A percentile compares a stretch with the other conserved stretches of the same genome.
These are phyloP conservation scores for Trypethelium eluteriae DNA, from an alignment of 495 filamentous ascomycete genomes.

Conservation along the genomic window DNA sequence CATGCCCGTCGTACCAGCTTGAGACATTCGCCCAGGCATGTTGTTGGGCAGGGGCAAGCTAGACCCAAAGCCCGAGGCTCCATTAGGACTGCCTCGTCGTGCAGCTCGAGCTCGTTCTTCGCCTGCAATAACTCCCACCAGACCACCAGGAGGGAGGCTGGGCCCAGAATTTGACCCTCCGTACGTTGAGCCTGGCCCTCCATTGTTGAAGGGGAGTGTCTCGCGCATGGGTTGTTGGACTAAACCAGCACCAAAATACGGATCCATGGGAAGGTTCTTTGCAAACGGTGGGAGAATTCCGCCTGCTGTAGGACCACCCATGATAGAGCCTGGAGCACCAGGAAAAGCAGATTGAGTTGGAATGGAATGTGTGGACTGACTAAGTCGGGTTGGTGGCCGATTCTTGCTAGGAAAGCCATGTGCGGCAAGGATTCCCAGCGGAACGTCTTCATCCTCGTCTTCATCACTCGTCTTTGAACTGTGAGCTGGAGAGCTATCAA, in stretches of 20 bases:
- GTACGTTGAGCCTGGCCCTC: conserved; percentile 51
- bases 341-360: conserved; percentile 40
- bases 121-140: conserved; percentile 82
- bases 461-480: conserved; percentile 32
- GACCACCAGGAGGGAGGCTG: conserved; percentile 51
- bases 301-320: conserved; percentile 40
- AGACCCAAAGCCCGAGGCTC: conserved; percentile 37
- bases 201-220: conserved; percentile 56
- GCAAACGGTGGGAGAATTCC: conserved; percentile 73
- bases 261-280: conserved; percentile 75
- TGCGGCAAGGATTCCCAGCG: conserved; percentile 77
- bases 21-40: conserved; percentile 26
- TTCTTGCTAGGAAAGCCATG: conserved; percentile 87
- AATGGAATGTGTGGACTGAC: conserved; percentile 30
- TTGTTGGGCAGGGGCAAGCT: conserved; percentile 33
- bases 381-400: conserved; percentile 66
- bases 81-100: conserved; percentile 70
- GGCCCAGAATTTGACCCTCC: conserved; percentile 32
- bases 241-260: conserved; percentile 76
- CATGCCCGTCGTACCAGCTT: conserved; percentile 3
- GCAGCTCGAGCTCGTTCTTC: conserved; percentile 74
- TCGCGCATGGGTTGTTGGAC: conserved; percentile 69
- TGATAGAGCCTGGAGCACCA: conserved; percentile 32
- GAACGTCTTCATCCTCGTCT: conserved; percentile 45
- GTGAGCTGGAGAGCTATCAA: conserved; percentile 17